Conservation (phyloP, 2,329 filamentous ascomycete species). For the Xylaria sp. region DNA sequence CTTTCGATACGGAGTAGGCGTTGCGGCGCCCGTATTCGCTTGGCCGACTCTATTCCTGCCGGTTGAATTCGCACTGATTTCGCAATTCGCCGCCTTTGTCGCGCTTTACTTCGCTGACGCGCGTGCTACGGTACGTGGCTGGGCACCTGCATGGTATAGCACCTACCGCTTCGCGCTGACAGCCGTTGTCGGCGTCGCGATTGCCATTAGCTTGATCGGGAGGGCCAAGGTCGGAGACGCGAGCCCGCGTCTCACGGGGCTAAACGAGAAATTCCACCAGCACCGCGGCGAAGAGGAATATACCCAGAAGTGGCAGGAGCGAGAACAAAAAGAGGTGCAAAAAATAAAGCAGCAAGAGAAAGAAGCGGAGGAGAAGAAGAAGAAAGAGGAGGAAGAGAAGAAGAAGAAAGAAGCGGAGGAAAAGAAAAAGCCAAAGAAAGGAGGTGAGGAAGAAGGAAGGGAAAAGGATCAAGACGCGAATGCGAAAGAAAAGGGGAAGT, state of each 20-base stretch:
- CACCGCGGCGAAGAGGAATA: slow-evolving; percentile 51
- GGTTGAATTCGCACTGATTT: slow-evolving; percentile 83
- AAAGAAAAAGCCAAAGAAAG: slow-evolving; percentile 47
- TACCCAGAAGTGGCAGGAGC: slow-evolving; percentile 57
- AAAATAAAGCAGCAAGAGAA: slow-evolving; percentile 50
- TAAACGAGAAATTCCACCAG: slow-evolving; percentile 55
- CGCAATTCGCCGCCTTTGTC: slow-evolving; percentile 86
- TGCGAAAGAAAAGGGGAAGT: not conserved
- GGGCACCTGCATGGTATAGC: slow-evolving; percentile 86
- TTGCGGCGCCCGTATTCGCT: slow-evolving; percentile 80
- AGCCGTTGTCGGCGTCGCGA: slow-evolving; percentile 84
- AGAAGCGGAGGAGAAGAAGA: slow-evolving; percentile 47
- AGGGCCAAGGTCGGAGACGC: slow-evolving; percentile 76
- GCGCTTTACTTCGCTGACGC: slow-evolving; percentile 88
- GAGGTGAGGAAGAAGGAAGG: slow-evolving; percentile 41
- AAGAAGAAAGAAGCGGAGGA: slow-evolving; percentile 50
- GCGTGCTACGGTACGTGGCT: slow-evolving; percentile 76
- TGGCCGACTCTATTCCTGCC: slow-evolving; percentile 92
- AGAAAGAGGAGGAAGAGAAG: slow-evolving; percentile 58
- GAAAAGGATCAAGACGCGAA: slow-evolving; percentile 34
- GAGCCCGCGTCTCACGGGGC: slow-evolving; percentile 51
- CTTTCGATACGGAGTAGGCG: slow-evolving; percentile 84
- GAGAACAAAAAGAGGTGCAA: slow-evolving; percentile 51
- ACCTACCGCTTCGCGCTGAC: slow-evolving; percentile 94
- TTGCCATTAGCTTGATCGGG: slow-evolving; percentile 83